These are phyloP conservation scores for Fragaria ananassa DNA, from an alignment of 306 rosid species.

Conservation along the genomic window DNA sequence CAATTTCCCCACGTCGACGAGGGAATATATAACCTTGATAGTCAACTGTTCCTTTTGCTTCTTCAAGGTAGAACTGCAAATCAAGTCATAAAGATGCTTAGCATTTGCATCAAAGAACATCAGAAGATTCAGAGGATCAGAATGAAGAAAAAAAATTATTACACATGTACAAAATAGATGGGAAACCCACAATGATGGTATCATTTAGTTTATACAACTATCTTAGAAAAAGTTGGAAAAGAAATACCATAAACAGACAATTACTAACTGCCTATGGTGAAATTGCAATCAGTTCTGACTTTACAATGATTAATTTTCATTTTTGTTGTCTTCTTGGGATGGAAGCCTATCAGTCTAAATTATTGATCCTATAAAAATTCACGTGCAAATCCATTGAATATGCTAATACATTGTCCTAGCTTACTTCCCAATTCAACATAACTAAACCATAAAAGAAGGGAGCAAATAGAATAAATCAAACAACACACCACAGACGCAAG, in stretches of 20 bases:
- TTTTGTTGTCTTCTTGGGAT: not conserved
- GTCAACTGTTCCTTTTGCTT: conserved; percentile 76
- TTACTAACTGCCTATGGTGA: not conserved
- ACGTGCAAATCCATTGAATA: not conserved
- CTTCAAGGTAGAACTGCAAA: conserved; percentile 89
- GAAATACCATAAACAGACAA: not conserved
- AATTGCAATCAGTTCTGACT: not conserved
- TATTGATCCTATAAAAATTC: not conserved
- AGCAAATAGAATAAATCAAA: not conserved
- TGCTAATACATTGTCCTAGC: not conserved
- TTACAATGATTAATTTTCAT: not conserved
- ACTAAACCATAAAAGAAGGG: not conserved
- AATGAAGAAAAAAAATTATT: conserved; percentile 9
- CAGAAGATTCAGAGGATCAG: not conserved
- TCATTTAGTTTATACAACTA: not conserved
- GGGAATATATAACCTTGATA: conserved; percentile 96
- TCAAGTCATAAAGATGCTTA: conserved; percentile 13
- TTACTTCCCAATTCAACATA: not conserved
- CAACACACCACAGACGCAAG: not conserved
- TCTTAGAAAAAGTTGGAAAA: not conserved
- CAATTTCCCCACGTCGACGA: conserved; percentile 63
- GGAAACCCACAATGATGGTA: not conserved
- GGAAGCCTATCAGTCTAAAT: not conserved
- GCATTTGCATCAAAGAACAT: not conserved
- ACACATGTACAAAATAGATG: not conserved